phyloP scores from a whole-genome alignment of 495 filamentous ascomycete genomes.

The Wilcoxina mikolae region DNA sequence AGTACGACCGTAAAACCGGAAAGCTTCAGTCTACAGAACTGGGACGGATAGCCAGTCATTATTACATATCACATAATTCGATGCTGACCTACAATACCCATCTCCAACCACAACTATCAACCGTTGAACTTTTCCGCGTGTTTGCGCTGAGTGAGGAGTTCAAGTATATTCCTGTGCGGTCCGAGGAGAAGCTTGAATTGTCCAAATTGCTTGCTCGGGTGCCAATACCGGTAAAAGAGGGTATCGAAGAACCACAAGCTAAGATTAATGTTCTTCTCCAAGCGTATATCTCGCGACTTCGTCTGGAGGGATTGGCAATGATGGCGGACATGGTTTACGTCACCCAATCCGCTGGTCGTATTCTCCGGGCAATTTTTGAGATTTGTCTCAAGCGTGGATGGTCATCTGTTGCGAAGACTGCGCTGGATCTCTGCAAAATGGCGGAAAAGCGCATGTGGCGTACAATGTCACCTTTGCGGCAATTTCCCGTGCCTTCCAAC shows the following conservation, averaged over 20 bases:
- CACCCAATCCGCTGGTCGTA: conserved; percentile 92
- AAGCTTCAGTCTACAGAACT: conserved; percentile 84
- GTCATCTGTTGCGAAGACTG: conserved; percentile 82
- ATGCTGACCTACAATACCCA: conserved; percentile 95
- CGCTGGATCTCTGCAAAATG: conserved; percentile 96
- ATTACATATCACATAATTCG: conserved; percentile 91
- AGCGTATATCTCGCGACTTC: conserved; percentile 88
- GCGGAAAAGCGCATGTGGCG: conserved; percentile 99
- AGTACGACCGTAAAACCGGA: conserved; percentile 89
- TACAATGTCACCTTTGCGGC: conserved; percentile 87
- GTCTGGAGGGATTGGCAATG: conserved; percentile 81
- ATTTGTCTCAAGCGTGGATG: conserved; percentile 93
- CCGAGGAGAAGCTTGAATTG: conserved; percentile 93
- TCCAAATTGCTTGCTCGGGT: conserved; percentile 80
- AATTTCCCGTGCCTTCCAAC: conserved; percentile 65
- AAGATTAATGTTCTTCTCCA: conserved; percentile 99
- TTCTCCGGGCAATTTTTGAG: conserved; percentile 89
- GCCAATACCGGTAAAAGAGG: conserved; percentile 92
- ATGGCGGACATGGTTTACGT: conserved; percentile 99
- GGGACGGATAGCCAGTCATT: conserved; percentile 88
- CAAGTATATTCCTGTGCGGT: conserved; percentile 95
- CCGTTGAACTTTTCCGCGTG: conserved; percentile 92
- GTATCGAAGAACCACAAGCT: conserved; percentile 87
- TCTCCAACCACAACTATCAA: conserved; percentile 78
- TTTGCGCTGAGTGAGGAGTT: conserved; percentile 97